Base-by-base conservation (phyloP, 345 rosid genomes). In the Lepidium aucheri region DNA sequence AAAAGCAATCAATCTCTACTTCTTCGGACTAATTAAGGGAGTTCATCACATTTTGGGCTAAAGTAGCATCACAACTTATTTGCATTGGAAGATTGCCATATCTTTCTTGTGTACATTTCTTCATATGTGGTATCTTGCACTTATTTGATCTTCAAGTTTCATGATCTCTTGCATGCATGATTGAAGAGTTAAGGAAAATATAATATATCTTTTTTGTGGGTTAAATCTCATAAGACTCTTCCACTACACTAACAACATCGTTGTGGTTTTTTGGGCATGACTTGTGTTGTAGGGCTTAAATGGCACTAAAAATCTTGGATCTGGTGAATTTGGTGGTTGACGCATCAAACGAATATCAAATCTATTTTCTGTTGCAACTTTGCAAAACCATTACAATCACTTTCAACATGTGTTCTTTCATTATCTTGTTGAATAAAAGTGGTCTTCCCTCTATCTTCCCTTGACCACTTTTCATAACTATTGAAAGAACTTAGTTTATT, bases 31-130 rank as follows among this genome's bases (percentile, higher is more conserved):
- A 46, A 10, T 9, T 46, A 9, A 46, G 52, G 20, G 30, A 1
- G 8, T 20, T 20, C 14, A 18, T 45, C 28, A 45, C 90, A 86
- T 73, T 84, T 92, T 17, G 82, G 78, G 90, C 88, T 86, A 83
- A 76, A 51, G 43, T 3, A 18, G 4, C n/a, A 46, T 46, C 30
- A 46, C 52, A 20, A 10, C 30, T 20, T 20, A 46, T 4, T 46
- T 46, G 67, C 68, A 53, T 80, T 79, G 85, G 83, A 72, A 15
- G 90, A 76, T 44, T 36, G 82, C 6, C 36, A 77, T 63, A 51
- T 76, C 2, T 45, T 45, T 18, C 28, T 13, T 18, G 20, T 2
- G 22, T 2, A 0, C 5, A 16, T 43, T 43, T 41, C 7, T 14
- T 41, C 18, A 41, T 41, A 41, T 6, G 45, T 14, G 45, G 45